Evolutionary conservation across 495 filamentous ascomycete species (phyloP), one percentile per base, ranked within the genome.

Genomic region (Rusavskia elegans): DNA sequence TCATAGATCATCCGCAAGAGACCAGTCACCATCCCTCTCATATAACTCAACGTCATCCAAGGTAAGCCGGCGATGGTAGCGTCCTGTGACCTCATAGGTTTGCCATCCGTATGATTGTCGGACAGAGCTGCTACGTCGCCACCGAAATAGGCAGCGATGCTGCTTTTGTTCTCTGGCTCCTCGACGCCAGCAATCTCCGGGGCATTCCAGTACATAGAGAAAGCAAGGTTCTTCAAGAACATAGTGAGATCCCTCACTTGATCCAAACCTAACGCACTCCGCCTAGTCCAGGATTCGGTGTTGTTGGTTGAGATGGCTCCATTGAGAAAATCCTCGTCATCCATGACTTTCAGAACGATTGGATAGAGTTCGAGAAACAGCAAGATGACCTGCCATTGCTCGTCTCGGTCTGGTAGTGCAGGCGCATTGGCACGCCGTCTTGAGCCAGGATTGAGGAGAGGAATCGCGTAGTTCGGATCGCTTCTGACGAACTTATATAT

Each of bases 361-460:
- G 82, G 86, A 64, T 95, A 99, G 11, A 97, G 76, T 59, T 97
- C 92, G 25, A 99, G 73, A 61, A 97, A 99, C 1, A 97, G 73
- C 0, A 97, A 72, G 35, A 95, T 79, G 2, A 90, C 81, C 14
- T 81, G 81, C 93, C 93, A 97, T 62, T 96, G 85, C 53, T 82
- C 3, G 66, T 63, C 35, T 64, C 38, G 62, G 52, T 29, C 17
- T 55, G 19, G 50, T 16, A 21, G 14, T 23, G 21, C 21, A 21
- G 21, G 38, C 25, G 10, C 41, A 23, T 60, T 55, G 11, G 45
- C 36, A 30, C 58, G 62, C 5, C 21, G 32, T 27, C 50, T 58
- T 21, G 58, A 40, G 30, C 62, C 44, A 10, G 68, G 63, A 54
- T 76, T 75, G 44, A 89, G 63, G 13, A 84, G 63, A 3, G 68